phyloP scores from a whole-genome alignment of 768 basidiomycete genomes.

The Leccinum disarticulatum region DNA sequence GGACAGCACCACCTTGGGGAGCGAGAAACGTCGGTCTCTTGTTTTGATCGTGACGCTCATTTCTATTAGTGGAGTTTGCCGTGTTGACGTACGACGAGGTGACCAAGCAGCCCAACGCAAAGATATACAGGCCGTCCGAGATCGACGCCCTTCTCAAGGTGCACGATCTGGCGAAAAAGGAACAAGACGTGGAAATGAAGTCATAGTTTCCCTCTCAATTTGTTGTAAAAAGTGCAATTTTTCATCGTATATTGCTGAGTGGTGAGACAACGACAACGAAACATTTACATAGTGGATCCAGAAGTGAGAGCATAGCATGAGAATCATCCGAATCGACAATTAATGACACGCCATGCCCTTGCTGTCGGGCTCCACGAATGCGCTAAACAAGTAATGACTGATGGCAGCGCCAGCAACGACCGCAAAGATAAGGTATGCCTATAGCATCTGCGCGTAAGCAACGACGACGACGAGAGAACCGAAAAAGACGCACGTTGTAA shows the following conservation, averaged over 20 bases:
- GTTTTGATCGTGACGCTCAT: conserved; percentile 24
- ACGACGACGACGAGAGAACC: neutral
- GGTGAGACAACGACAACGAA: neutral
- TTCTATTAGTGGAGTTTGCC: conserved; percentile 86
- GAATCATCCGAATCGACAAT: conserved; percentile 8
- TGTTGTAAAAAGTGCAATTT: neutral
- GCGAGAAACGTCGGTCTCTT: conserved; percentile 81
- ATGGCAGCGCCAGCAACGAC: conserved; percentile 80
- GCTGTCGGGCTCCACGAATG: conserved; percentile 58
- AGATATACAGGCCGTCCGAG: conserved; percentile 88
- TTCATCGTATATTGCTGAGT: neutral
- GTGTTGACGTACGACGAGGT: conserved; percentile 82
- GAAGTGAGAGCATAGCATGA: neutral
- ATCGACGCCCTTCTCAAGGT: conserved; percentile 79
- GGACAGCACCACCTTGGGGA: conserved; percentile 95
- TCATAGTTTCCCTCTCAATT: conserved; percentile 25
- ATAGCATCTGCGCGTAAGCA: neutral
- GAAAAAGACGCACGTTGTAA: conserved; percentile 69
- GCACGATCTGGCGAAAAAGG: conserved; percentile 85
- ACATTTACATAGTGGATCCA: neutral
- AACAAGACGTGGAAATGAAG: conserved; percentile 81
- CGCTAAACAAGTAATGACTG: conserved; percentile 79
- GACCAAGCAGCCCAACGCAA: conserved; percentile 79
- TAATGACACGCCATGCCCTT: conserved; percentile 85
- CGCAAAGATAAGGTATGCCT: conserved; percentile 86